Evolutionary conservation across 352 stramenopile genomes (phyloP).

Genomic region (Phytophthora syringae): DNA sequence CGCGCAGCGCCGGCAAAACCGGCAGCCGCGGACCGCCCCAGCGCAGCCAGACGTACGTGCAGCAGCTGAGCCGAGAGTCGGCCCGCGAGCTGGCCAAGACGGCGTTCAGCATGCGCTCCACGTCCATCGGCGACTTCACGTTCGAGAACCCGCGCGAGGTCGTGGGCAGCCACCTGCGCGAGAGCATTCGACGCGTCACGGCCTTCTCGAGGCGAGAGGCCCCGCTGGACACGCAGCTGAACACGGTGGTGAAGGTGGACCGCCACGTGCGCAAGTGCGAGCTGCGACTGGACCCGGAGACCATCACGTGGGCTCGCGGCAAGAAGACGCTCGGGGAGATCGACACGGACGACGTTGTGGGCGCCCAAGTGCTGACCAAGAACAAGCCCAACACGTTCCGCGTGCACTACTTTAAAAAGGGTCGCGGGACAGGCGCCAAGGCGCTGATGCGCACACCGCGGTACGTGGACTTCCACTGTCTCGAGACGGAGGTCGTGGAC

Average conservation of each 20-base stretch:
- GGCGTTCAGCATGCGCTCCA: conserved; percentile 67
- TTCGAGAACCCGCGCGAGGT: conserved; percentile 72
- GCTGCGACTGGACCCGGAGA: conserved; percentile 68
- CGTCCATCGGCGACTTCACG: conserved; percentile 77
- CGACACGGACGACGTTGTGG: conserved; percentile 81
- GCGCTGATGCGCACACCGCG: conserved; percentile 60
- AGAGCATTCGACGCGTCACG: conserved; percentile 85
- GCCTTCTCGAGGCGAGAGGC: conserved; percentile 80
- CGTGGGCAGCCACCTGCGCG: conserved; percentile 54
- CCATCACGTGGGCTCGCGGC: conserved; percentile 63
- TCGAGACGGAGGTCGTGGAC: conserved; percentile 47
- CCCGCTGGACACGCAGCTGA: conserved; percentile 70
- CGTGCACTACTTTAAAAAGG: conserved; percentile 82
- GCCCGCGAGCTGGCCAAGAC: conserved; percentile 76
- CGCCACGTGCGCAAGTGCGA: conserved; percentile 60
- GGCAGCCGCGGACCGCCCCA: conserved; percentile 18
- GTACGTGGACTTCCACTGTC: conserved; percentile 56
- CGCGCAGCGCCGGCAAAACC: conserved; percentile 34
- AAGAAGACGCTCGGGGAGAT: conserved; percentile 56
- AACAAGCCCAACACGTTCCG: conserved; percentile 57
- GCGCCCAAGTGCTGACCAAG: conserved; percentile 46
- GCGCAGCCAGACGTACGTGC: conserved; percentile 46
- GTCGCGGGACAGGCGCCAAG: conserved; percentile 61
- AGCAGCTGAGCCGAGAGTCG: conserved; percentile 56
- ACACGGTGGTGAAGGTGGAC: conserved; percentile 40